Evolutionary conservation across 2,329 filamentous ascomycete genomes (phyloP).

Genomic region (Falciphora oryzae): DNA sequence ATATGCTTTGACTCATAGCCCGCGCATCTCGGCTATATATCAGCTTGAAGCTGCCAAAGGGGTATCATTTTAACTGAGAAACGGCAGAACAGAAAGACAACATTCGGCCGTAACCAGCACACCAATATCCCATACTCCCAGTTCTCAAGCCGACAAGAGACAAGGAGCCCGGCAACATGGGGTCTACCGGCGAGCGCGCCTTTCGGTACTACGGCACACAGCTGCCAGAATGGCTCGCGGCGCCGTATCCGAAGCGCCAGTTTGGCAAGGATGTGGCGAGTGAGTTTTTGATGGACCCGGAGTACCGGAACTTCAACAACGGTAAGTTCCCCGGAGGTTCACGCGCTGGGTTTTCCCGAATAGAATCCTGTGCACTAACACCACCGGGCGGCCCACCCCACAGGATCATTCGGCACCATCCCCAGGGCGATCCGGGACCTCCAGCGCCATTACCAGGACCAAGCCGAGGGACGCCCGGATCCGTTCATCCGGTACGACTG

Average conservation of each 20-base stretch:
- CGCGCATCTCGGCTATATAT: too few relatives aligned
- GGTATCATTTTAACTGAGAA: too few relatives aligned
- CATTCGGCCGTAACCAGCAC: too few relatives aligned
- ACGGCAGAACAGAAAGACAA: not conserved
- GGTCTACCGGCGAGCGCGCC: not conserved
- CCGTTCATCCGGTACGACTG: constrained; percentile 67
- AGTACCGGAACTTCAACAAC: constrained; percentile 73
- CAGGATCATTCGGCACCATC: constrained; percentile 75
- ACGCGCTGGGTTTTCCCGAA: not conserved
- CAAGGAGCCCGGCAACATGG: not conserved
- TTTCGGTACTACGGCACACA: not conserved
- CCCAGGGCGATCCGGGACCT: constrained; percentile 56
- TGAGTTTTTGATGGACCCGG: constrained; percentile 58
- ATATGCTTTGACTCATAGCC: not conserved
- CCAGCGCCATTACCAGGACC: constrained; percentile 60
- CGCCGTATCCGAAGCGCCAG: constrained; percentile 5
- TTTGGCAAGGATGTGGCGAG: constrained; percentile 9
- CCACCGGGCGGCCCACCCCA: not conserved
- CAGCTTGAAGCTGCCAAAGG: too few relatives aligned
- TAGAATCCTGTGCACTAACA: not conserved
- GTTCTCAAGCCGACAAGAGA: not conserved
- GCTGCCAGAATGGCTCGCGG: not conserved
- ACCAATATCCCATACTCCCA: not conserved
- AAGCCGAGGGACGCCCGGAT: constrained; percentile 65
- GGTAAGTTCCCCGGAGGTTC: constrained; percentile 39